phyloP scores from a whole-genome alignment of 164 flowering plant species.

The Cinnamomum micranthum region DNA sequence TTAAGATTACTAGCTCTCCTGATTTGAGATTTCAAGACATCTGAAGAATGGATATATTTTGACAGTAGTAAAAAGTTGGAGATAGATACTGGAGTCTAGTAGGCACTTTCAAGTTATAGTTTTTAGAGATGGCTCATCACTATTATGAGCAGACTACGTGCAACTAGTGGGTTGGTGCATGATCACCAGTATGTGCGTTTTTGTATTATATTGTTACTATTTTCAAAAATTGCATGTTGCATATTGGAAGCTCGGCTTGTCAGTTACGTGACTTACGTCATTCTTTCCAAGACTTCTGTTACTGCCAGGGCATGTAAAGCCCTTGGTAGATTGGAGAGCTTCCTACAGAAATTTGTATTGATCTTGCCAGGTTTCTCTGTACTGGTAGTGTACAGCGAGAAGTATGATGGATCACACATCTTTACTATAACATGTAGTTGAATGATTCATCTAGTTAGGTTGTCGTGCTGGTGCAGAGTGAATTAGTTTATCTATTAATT shows the following conservation, averaged over 20 bases:
- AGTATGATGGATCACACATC: slow-evolving; percentile 94
- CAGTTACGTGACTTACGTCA: not conserved
- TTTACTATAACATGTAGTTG: not conserved
- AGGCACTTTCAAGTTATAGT: too few relatives aligned
- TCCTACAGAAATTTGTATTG: slow-evolving; percentile 50
- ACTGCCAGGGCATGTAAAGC: slow-evolving; percentile 40
- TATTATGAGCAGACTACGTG: too few relatives aligned
- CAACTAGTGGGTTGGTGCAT: too few relatives aligned
- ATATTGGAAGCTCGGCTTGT: slow-evolving; percentile 11
- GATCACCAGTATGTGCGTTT: too few relatives aligned
- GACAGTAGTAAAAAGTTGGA: too few relatives aligned
- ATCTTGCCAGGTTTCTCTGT: slow-evolving; percentile 96
- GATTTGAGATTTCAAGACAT: too few relatives aligned
- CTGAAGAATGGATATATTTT: too few relatives aligned
- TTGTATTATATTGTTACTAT: too few relatives aligned
- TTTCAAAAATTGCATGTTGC: not conserved
- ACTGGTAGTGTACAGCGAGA: slow-evolving; percentile 99
- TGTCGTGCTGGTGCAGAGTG: not conserved
- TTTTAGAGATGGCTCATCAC: too few relatives aligned
- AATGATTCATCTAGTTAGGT: not conserved
- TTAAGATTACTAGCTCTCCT: too few relatives aligned
- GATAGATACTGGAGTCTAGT: too few relatives aligned
- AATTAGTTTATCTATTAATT: not conserved
- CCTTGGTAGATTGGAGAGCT: slow-evolving; percentile 43
- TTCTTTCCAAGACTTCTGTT: slow-evolving; percentile 12